Percentiles rank a stretch among this genome's conserved stretches.
Conservation (phyloP, 2,329 filamentous ascomycete genomes). For the Penicillium janthinellum region DNA sequence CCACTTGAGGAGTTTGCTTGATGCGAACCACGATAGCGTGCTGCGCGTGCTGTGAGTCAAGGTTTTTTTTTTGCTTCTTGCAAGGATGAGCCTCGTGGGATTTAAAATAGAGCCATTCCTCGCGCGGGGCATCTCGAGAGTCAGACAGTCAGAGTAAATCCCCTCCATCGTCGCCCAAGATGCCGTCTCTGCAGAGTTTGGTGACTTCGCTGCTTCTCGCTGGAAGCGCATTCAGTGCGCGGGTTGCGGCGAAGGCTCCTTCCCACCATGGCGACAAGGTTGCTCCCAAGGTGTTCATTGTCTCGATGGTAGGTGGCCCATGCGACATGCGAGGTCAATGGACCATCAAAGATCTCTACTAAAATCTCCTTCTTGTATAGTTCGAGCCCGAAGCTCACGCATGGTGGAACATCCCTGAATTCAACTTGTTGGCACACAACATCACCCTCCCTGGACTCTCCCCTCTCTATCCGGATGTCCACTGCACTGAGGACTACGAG, state of each 20-base stretch:
- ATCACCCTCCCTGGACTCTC: constrained; percentile 65
- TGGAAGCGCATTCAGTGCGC: constrained; percentile 15
- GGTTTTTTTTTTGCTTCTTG: neutral
- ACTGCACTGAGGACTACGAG: constrained; percentile 62
- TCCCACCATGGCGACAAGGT: constrained; percentile 22
- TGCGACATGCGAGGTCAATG: neutral
- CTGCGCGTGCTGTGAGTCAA: neutral
- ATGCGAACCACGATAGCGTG: neutral
- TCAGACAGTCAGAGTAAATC: neutral
- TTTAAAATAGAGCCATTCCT: neutral
- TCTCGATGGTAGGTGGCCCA: constrained; percentile 41
- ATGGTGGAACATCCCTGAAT: constrained; percentile 62
- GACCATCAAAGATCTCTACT: neutral
- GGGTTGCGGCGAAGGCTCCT: neutral
- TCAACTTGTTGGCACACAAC: constrained; percentile 59
- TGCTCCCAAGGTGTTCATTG: constrained; percentile 46
- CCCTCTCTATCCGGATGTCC: constrained; percentile 64
- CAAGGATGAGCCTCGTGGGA: neutral
- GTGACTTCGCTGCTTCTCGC: constrained; percentile 20
- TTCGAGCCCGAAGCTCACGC: constrained; percentile 63
- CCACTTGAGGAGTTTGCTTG: constrained; percentile 5
- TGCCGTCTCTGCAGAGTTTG: constrained; percentile 15
- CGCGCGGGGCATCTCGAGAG: neutral
- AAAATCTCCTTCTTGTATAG: constrained; percentile 38
- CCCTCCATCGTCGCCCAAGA: constrained; percentile 2